Conservation (phyloP, 192 early-diverging fungal genomes). For the Diversispora epigaea region DNA sequence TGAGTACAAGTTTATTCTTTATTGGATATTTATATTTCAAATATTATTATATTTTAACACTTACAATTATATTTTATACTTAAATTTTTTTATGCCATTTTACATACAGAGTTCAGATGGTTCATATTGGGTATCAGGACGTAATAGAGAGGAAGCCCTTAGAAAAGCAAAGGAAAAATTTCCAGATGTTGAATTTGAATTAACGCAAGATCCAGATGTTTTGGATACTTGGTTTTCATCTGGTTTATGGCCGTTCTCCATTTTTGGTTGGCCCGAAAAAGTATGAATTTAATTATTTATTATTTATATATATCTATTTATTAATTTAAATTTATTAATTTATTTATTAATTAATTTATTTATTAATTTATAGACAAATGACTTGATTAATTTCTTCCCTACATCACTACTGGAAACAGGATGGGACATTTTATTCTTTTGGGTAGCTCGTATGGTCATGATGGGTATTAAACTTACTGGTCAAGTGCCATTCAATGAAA, state of each 20-base stretch:
- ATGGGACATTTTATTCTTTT: constrained; percentile 99
- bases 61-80: too few relatives aligned
- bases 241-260: constrained; percentile 97
- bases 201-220: constrained; percentile 97
- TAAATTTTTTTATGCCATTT: neutral
- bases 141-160: constrained; percentile 71
- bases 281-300: too few relatives aligned
- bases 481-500: constrained; percentile 89
- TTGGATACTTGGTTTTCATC: constrained; percentile 99
- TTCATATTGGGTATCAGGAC: constrained; percentile 86
- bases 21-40: neutral
- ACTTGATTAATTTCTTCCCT: constrained; percentile 87
- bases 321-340: neutral
- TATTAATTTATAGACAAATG: constrained; percentile 56
- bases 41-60: too few relatives aligned
- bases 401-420: constrained; percentile 93
- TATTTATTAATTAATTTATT: neutral
- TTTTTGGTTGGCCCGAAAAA: constrained; percentile 94
- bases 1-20: neutral
- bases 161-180: constrained; percentile 76
- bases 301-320: neutral
- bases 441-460: constrained; percentile 99
- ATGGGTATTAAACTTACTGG: constrained; percentile 93
- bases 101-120: constrained; percentile 52
- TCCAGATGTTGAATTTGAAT: constrained; percentile 71